These are phyloP conservation scores for Zalaria obscura DNA, from an alignment of 2,329 filamentous ascomycete species.

Conservation along the genomic window DNA sequence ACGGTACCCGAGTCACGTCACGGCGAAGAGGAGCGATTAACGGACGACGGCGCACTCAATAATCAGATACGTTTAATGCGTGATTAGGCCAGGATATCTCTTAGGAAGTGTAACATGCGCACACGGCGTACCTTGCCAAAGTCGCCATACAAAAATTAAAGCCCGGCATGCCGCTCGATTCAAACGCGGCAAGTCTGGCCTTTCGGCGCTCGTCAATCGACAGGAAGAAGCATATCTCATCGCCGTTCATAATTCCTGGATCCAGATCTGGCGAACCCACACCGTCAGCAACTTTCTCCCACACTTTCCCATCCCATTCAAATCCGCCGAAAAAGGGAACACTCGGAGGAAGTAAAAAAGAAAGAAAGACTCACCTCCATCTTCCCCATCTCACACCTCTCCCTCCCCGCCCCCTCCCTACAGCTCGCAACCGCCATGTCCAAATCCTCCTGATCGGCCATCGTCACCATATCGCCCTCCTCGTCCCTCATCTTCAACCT, in stretches of 20 bases:
- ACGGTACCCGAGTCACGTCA: too few species aligned
- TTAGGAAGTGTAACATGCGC: too few species aligned
- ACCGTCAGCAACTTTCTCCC: not conserved
- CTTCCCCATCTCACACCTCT: conserved; percentile 17
- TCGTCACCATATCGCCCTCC: conserved; percentile 87
- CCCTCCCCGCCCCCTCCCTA: conserved; percentile 39
- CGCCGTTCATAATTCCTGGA: conserved; percentile 1
- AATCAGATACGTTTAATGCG: too few species aligned
- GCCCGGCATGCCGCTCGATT: too few species aligned
- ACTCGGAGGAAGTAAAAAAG: not conserved
- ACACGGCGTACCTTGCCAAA: too few species aligned
- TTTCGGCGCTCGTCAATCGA: too few species aligned
- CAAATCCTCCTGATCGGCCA: conserved; percentile 91
- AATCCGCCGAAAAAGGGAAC: not conserved
- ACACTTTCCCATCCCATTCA: not conserved
- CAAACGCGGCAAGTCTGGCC: too few species aligned
- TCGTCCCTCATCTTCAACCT: conserved; percentile 86
- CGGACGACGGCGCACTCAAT: too few species aligned
- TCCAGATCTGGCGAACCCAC: not conserved
- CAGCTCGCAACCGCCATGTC: conserved; percentile 69
- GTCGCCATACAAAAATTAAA: too few species aligned
- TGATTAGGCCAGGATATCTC: too few species aligned
- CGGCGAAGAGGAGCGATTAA: too few species aligned
- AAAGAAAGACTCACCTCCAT: conserved; percentile 5
- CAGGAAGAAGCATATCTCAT: too few species aligned